phyloP scores from a whole-genome alignment of 768 basidiomycete genomes.

The Termitomyces sp. region DNA sequence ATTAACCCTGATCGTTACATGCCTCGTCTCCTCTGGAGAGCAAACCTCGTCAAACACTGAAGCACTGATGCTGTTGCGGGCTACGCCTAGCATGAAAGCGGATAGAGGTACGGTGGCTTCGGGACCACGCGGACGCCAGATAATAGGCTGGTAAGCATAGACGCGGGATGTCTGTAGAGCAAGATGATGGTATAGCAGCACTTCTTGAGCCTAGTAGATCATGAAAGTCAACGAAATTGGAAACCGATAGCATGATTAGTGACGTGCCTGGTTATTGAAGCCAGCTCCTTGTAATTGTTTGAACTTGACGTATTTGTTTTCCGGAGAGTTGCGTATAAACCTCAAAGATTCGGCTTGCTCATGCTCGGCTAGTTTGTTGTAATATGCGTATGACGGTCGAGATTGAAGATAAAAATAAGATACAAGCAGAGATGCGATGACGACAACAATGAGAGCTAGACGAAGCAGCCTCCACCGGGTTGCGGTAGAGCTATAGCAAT shows the following conservation, averaged over 20 bases:
- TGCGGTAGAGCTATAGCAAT: conserved; percentile 4
- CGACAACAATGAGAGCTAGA: conserved; percentile 7
- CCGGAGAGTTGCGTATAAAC: conserved; percentile 18
- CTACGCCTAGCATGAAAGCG: conserved; percentile 35
- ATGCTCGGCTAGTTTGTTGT: conserved; percentile 22
- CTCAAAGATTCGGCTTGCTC: conserved; percentile 25
- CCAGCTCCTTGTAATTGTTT: conserved; percentile 42
- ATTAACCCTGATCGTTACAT: conserved; percentile 23
- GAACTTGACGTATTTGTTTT: conserved; percentile 35
- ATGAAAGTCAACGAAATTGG: neutral
- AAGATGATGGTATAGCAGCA: conserved; percentile 39
- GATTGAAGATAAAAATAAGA: conserved; percentile 28
- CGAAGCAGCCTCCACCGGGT: conserved; percentile 17
- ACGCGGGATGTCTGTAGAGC: conserved; percentile 31
- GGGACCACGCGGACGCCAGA: conserved; percentile 39
- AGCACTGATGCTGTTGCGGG: conserved; percentile 28
- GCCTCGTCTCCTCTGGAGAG: conserved; percentile 28
- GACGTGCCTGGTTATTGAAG: conserved; percentile 40
- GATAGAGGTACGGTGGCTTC: conserved; percentile 34
- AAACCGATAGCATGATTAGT: neutral
- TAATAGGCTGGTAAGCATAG: conserved; percentile 39
- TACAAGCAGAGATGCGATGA: conserved; percentile 13
- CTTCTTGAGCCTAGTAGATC: conserved; percentile 34
- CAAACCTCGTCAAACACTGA: conserved; percentile 34
- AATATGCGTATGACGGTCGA: conserved; percentile 33